phyloP scores from a whole-genome alignment of 208 protist species.

The Crithidia fasciculata region DNA sequence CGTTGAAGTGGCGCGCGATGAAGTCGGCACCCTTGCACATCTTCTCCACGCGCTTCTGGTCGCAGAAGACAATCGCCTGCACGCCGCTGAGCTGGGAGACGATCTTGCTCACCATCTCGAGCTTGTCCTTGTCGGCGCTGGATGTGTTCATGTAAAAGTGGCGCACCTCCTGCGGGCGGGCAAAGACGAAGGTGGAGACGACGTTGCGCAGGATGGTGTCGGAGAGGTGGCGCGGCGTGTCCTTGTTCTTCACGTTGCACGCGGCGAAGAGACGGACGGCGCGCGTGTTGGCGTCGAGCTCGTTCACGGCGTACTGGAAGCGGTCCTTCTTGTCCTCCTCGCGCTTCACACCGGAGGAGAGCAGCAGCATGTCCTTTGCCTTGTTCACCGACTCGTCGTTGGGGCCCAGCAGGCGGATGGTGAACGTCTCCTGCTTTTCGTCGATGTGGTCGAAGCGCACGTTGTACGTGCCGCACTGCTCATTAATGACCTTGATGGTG shows the following conservation, averaged over 20 bases:
- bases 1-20: constrained; percentile 78
- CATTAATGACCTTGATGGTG: constrained; percentile 72
- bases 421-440: constrained; percentile 61
- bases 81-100: constrained; percentile 88
- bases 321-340: constrained; percentile 79
- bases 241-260: constrained; percentile 84
- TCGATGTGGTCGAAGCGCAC: constrained; percentile 69
- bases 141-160: constrained; percentile 79
- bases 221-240: constrained; percentile 68
- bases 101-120: constrained; percentile 81
- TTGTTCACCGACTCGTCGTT: constrained; percentile 60
- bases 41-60: constrained; percentile 82
- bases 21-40: constrained; percentile 68
- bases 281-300: constrained; percentile 78
- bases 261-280: constrained; percentile 69
- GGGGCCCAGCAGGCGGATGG: constrained; percentile 65
- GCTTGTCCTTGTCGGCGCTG: constrained; percentile 80
- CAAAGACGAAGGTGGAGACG: constrained; percentile 85
- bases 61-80: constrained; percentile 90
- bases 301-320: constrained; percentile 85
- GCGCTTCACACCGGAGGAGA: constrained; percentile 59
- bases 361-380: constrained; percentile 68
- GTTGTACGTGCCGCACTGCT: constrained; percentile 75
- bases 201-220: constrained; percentile 74
- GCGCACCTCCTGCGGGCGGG: constrained; percentile 72